Percentiles rank a stretch among this genome's conserved stretches.
Conservation (phyloP, 1,139 yeast genomes). For the Candida freyschussii region DNA sequence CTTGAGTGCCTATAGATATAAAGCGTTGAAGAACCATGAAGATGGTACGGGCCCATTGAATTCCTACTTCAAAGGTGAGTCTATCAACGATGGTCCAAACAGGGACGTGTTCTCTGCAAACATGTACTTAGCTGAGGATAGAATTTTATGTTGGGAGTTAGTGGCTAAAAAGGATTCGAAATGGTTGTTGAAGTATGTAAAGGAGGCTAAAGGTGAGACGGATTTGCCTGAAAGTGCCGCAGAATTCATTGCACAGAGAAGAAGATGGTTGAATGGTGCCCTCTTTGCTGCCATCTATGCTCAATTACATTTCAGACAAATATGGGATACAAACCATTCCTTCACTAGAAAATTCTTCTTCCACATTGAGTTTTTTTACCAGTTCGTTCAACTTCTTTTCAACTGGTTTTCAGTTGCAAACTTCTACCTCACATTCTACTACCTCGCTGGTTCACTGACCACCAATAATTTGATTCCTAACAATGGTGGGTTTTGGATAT, state of each 20-base stretch:
- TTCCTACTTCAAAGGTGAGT: conserved; percentile 88
- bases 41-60: conserved; percentile 92
- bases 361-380: conserved; percentile 81
- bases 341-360: conserved; percentile 67
- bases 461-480: conserved; percentile 49
- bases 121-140: conserved; percentile 96
- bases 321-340: conserved; percentile 88
- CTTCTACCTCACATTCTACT: conserved; percentile 86
- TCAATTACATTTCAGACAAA: conserved; percentile 68
- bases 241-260: conserved; percentile 89
- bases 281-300: conserved; percentile 93
- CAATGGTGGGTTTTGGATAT: conserved; percentile 72
- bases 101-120: conserved; percentile 89
- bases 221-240: conserved; percentile 93
- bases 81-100: conserved; percentile 44
- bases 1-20: conserved; percentile 85
- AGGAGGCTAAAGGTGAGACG: conserved; percentile 92
- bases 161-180: conserved; percentile 82
- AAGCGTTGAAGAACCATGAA: conserved; percentile 77
- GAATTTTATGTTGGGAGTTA: conserved; percentile 95
- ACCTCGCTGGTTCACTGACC: conserved; percentile 79
- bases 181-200: conserved; percentile 92
- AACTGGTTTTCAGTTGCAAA: conserved; percentile 89
- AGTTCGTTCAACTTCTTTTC: conserved; percentile 67
- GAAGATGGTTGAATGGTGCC: conserved; percentile 98